Conservation (phyloP, 176 grass and related monocot species). For the Bolboschoenus planiculmis region DNA sequence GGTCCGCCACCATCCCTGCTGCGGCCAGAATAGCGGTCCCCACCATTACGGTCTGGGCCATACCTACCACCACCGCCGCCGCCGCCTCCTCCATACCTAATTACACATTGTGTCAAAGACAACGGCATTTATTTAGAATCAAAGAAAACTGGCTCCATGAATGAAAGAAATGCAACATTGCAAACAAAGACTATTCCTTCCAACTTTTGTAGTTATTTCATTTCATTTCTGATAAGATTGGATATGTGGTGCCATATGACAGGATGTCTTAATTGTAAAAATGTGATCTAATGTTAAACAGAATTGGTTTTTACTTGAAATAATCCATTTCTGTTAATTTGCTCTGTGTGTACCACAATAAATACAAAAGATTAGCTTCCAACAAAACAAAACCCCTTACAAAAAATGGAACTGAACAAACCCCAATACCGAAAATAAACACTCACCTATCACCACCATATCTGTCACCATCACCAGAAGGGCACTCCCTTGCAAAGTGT, state of each 20-base stretch:
- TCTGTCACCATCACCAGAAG: conserved; percentile 47
- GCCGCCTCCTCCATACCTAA: conserved; percentile 48
- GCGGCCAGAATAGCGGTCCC: conserved; percentile 54
- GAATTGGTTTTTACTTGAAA: background rate
- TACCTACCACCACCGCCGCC: conserved; percentile 29
- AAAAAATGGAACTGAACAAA: background rate
- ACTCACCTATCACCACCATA: conserved; percentile 50
- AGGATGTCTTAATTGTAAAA: background rate
- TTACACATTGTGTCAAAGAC: background rate
- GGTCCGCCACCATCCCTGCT: conserved; percentile 44
- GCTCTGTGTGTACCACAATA: background rate
- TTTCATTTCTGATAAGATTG: background rate
- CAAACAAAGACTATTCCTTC: background rate
- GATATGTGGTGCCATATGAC: background rate
- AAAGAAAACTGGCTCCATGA: background rate
- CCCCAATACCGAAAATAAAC: background rate
- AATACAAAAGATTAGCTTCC: background rate
- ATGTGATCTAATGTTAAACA: background rate
- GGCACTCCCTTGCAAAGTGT: conserved; percentile 82
- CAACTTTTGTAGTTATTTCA: background rate
- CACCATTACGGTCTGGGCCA: conserved; percentile 52
- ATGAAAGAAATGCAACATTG: background rate
- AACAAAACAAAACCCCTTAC: background rate
- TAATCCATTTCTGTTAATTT: background rate
- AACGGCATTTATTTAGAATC: background rate